Conservation (phyloP, 2,329 filamentous ascomycete genomes). For the Cordyceps cicadae region DNA sequence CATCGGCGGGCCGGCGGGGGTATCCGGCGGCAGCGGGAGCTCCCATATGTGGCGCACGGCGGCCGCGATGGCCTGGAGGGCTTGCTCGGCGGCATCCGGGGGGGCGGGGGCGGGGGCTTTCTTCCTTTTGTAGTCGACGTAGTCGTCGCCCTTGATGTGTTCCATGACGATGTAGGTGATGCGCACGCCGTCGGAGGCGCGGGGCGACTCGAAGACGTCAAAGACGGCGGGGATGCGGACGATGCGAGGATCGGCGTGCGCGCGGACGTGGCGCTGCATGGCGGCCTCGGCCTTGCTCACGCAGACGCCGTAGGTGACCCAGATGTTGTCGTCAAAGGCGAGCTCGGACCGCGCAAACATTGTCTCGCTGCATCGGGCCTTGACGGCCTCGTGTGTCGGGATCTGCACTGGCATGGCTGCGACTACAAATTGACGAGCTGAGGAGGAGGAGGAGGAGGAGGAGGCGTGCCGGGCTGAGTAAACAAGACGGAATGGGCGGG, state of each 20-base stretch:
- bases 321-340: background rate
- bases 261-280: slow-evolving; percentile 6
- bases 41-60: background rate
- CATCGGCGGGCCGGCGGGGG: slow-evolving; percentile 1
- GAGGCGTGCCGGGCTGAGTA: too few relatives aligned
- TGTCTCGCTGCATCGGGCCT: too few relatives aligned
- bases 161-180: slow-evolving; percentile 11
- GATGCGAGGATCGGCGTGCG: slow-evolving; percentile 7
- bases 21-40: slow-evolving; percentile 8
- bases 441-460: too few relatives aligned
- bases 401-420: too few relatives aligned
- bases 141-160: slow-evolving; percentile 7
- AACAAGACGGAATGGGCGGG: too few relatives aligned
- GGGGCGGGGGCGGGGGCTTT: too few relatives aligned
- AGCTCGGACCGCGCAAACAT: too few relatives aligned
- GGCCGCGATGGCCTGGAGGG: background rate
- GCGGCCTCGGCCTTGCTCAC: slow-evolving; percentile 9
- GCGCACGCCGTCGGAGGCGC: background rate
- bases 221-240: slow-evolving; percentile 7
- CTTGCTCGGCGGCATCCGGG: background rate
- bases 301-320: slow-evolving; percentile 6
- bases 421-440: too few relatives aligned
- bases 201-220: background rate
- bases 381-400: too few relatives aligned
- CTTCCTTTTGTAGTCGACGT: background rate